A percentile compares a stretch with the other conserved stretches of the same genome.
Evolutionary conservation across 768 basidiomycete genomes (phyloP).

Genomic region (Naganishia vaughanmartiniae): DNA sequence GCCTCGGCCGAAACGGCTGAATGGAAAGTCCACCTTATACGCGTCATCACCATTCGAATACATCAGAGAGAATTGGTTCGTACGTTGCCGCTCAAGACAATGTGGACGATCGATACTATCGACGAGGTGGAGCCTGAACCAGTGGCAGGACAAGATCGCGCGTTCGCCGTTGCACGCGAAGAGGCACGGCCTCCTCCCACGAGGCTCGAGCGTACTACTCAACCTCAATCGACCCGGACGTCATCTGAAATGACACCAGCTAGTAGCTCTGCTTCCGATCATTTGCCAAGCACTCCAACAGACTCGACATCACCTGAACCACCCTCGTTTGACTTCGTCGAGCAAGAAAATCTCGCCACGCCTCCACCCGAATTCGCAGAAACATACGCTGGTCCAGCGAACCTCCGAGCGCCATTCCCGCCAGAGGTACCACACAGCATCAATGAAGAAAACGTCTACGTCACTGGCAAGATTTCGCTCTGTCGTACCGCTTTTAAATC

Average conservation of each 20-base stretch:
- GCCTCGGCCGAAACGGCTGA: slow-evolving; percentile 14
- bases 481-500: slow-evolving; percentile 8
- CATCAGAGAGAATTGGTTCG: slow-evolving; percentile 11
- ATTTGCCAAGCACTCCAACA: not conserved
- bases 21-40: slow-evolving; percentile 16
- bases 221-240: not conserved
- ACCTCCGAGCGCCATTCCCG: not conserved
- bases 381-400: slow-evolving; percentile 5
- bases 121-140: not conserved
- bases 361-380: slow-evolving; percentile 26
- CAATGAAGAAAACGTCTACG: slow-evolving; percentile 21
- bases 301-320: not conserved
- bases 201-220: not conserved
- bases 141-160: no score
- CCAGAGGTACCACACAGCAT: not conserved
- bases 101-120: slow-evolving; percentile 2
- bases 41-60: slow-evolving; percentile 7
- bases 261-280: not conserved
- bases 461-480: not conserved
- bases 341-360: slow-evolving; percentile 1
- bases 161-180: not conserved
- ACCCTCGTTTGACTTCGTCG: not conserved
- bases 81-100: not conserved
- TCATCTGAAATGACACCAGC: not conserved
- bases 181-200: not conserved